Evolutionary conservation across 305 asterid species (phyloP).

Genomic region (Fraxinus albicans): DNA sequence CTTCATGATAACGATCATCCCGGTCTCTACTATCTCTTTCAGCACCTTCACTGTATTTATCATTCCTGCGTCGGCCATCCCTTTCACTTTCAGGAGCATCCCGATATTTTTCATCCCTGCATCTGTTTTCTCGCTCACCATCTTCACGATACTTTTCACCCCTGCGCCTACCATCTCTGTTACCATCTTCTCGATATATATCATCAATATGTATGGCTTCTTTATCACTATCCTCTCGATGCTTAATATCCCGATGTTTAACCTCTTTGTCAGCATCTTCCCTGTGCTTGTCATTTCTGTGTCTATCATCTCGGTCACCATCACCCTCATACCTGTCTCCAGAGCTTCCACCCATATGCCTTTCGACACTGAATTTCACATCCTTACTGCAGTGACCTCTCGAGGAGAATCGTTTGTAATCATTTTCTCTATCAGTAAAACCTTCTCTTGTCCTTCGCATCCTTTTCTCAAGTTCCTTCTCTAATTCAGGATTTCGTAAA

Average conservation of each 20-base stretch:
- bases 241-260: constrained; percentile 54
- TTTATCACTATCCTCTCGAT: constrained; percentile 59
- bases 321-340: constrained; percentile 57
- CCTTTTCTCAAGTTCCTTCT: constrained; percentile 66
- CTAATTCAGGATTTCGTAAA: constrained; percentile 50
- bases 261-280: constrained; percentile 65
- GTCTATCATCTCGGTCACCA: constrained; percentile 48
- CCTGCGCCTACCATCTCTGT: constrained; percentile 54
- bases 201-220: constrained; percentile 61
- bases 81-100: constrained; percentile 41
- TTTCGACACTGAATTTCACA: constrained; percentile 62
- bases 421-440: constrained; percentile 64
- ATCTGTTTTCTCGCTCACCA: constrained; percentile 60
- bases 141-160: constrained; percentile 67
- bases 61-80: constrained; percentile 33
- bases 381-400: constrained; percentile 68
- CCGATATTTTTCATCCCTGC: constrained; percentile 59
- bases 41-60: constrained; percentile 28
- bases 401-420: constrained; percentile 53
- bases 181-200: constrained; percentile 59
- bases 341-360: constrained; percentile 54
- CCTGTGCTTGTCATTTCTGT: constrained; percentile 57
- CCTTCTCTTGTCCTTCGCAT: constrained; percentile 57
- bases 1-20: constrained; percentile 31
- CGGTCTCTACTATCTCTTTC: constrained; percentile 11